Conservation (phyloP, 495 filamentous ascomycete genomes). For the Tricharina praecox region DNA sequence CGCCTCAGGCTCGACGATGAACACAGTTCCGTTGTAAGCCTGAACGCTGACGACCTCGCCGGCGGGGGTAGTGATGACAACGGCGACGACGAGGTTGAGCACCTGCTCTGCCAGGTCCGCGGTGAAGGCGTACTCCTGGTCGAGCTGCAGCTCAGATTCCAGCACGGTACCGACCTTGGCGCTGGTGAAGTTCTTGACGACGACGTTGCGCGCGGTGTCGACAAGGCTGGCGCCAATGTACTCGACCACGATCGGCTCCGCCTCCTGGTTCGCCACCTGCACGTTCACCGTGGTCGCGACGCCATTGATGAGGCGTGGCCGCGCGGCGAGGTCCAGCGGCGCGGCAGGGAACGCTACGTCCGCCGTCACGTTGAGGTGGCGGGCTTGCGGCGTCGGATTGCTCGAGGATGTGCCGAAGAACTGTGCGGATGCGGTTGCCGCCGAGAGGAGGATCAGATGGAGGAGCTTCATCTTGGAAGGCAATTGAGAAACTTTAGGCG, state of each 20-base stretch:
- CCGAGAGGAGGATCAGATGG: constrained; percentile 13
- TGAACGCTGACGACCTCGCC: constrained; percentile 54
- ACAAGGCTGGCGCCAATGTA: constrained; percentile 65
- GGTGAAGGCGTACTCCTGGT: constrained; percentile 63
- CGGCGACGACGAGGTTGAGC: constrained; percentile 57
- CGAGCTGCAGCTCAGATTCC: constrained; percentile 20
- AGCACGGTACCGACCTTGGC: constrained; percentile 41
- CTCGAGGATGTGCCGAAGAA: constrained; percentile 9
- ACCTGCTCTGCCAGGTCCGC: constrained; percentile 92
- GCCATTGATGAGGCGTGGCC: constrained; percentile 60
- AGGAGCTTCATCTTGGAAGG: constrained; percentile 15
- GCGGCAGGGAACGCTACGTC: constrained; percentile 59
- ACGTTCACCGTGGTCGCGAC: constrained; percentile 69
- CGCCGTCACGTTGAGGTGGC: constrained; percentile 54
- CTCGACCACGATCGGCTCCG: constrained; percentile 52
- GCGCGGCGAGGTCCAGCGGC: constrained; percentile 37
- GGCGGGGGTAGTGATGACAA: constrained; percentile 49
- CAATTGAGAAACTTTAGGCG: too few relatives aligned
- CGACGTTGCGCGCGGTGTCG: constrained; percentile 11
- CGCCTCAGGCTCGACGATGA: constrained; percentile 77
- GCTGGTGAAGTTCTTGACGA: constrained; percentile 54
- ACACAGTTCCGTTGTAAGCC: constrained; percentile 75
- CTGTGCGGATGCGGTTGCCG: constrained; percentile 15
- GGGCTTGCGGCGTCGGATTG: constrained; percentile 13
- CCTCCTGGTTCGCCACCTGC: constrained; percentile 70